phyloP scores from a whole-genome alignment of 2,329 filamentous ascomycete genomes.

The Kalaharituber pfeilii region DNA sequence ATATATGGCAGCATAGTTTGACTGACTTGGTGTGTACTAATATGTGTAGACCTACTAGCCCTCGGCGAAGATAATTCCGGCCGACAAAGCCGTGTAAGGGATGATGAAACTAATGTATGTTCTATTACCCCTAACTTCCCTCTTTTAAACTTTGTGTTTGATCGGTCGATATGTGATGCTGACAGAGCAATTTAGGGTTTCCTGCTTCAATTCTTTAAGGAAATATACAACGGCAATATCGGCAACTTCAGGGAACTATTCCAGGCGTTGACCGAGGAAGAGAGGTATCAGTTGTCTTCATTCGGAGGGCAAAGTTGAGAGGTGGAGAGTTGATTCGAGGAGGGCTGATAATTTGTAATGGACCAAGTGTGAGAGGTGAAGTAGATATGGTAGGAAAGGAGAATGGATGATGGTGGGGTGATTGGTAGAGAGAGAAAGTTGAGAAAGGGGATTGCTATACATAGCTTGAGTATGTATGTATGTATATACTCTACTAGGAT shows the following conservation, averaged over 20 bases:
- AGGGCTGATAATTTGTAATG: not conserved
- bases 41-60: slow-evolving; percentile 17
- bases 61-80: slow-evolving; percentile 16
- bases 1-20: too few species aligned
- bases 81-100: slow-evolving; percentile 18
- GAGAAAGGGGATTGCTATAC: not conserved
- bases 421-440: not conserved
- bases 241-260: slow-evolving; percentile 28
- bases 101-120: slow-evolving; percentile 22
- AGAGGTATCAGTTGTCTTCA: slow-evolving; percentile 33
- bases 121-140: too few species aligned
- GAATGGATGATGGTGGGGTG: not conserved
- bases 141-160: not conserved
- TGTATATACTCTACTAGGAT: too few species aligned
- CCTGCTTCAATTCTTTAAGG: slow-evolving; percentile 25
- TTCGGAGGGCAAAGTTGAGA: not conserved
- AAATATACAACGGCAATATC: slow-evolving; percentile 28
- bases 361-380: not conserved
- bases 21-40: slow-evolving; percentile 10
- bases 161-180: too few species aligned
- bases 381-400: not conserved
- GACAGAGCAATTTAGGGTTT: slow-evolving; percentile 12
- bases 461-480: too few species aligned
- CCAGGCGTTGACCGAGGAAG: slow-evolving; percentile 26
- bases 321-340: not conserved